Conservation (phyloP, 306 rosid species). For the Medicago truncatula region DNA sequence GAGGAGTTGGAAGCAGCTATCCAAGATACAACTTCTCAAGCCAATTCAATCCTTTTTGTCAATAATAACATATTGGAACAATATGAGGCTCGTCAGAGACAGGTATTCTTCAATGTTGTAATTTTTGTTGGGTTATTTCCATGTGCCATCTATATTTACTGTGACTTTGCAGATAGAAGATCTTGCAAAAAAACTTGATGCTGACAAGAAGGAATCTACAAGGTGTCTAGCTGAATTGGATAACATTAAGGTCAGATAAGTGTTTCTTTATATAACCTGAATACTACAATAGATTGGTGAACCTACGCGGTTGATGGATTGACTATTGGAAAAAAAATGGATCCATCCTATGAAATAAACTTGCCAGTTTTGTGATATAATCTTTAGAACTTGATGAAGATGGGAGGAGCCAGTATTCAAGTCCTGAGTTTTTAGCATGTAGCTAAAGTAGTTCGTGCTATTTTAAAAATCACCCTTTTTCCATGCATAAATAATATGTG, state of each 20-base stretch:
- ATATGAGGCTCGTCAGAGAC: slow-evolving; percentile 70
- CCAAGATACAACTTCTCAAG: slow-evolving; percentile 78
- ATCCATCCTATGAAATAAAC: neutral
- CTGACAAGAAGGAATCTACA: slow-evolving; percentile 61
- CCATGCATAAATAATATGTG: slow-evolving; percentile 1
- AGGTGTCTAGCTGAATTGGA: slow-evolving; percentile 64
- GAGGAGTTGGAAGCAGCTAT: slow-evolving; percentile 91
- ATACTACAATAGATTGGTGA: neutral
- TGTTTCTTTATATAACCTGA: slow-evolving; percentile 19
- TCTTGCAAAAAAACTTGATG: slow-evolving; percentile 68
- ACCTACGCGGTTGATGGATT: neutral
- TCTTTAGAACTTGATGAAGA: neutral
- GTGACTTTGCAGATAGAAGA: slow-evolving; percentile 64
- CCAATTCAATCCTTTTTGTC: slow-evolving; percentile 77
- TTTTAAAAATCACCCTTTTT: slow-evolving; percentile 7
- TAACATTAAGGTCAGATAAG: slow-evolving; percentile 64
- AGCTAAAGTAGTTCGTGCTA: slow-evolving; percentile 1
- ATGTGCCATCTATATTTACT: slow-evolving; percentile 23
- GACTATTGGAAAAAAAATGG: slow-evolving; percentile 9
- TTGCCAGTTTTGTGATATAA: neutral
- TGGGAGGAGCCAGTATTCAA: slow-evolving; percentile 18
- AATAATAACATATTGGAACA: slow-evolving; percentile 82
- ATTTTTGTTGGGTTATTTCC: neutral
- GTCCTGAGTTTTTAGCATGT: slow-evolving; percentile 8
- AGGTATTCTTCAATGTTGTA: slow-evolving; percentile 51